Evolutionary conservation across 2,329 filamentous ascomycete genomes (phyloP), one percentile per base, ranked within the genome.

Genomic region (Aspergillus terreus): DNA sequence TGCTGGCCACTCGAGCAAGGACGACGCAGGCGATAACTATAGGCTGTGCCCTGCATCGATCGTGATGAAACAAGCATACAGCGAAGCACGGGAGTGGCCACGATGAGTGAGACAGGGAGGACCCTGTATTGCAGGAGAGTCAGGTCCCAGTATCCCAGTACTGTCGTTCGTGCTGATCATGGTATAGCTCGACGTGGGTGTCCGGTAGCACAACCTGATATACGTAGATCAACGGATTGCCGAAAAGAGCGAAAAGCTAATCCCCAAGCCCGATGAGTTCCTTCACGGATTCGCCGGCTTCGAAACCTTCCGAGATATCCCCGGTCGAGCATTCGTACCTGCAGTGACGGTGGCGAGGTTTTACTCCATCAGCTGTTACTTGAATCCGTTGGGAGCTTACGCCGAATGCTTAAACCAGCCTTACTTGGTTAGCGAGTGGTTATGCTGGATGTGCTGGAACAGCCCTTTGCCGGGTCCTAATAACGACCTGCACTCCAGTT

Each of bases 21-120:
- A 21, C 30, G 44, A 36, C 21, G 46, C 45, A 46, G 42, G 43
- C 49, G 42, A 55, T 51, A 49, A 48, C 42, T 51, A 52, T 52
- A 32, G 55, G 48, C n/a, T 50, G 45, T 55, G 50, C 54, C 50
- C 54, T 58, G 55, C 55, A 56, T 56, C 19, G 45, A 44, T 40
- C 27, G 17, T 32, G 48, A 55, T 50, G 42, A 52, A 51, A 53
- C 49, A 50, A 36, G 48, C 40, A 46, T 52, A 54, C 51, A 52
- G 49, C 36, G 46, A 57, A 50, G 51, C 53, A 55, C 36, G 49
- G 52, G 54, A 49, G 45, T 14, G 17, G 43, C 46, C 43, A 40
- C 40, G 27, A 49, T 46, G 51, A 35, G 42, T 58, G 52, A 60
- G 53, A 56, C 59, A 56, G 50, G 32, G 17, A 46, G 32, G 42